A percentile compares a stretch with the other conserved stretches of the same genome.
These are phyloP conservation scores for Eucalyptus shirleyi DNA, from an alignment of 345 rosid species.

Conservation along the genomic window DNA sequence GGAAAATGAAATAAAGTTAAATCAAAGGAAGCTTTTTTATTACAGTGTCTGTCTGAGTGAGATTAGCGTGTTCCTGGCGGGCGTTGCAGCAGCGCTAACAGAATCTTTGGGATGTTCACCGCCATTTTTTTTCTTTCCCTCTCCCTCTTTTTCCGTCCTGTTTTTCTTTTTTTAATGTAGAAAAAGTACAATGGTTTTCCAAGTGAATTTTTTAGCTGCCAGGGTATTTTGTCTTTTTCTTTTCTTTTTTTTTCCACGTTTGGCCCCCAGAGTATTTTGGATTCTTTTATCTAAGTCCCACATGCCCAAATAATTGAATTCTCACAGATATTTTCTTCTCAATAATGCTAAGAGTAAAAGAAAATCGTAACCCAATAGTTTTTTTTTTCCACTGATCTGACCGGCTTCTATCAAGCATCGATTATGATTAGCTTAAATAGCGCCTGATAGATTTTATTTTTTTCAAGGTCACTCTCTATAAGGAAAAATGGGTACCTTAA, in stretches of 20 bases:
- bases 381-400: accelerated
- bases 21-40: background rate
- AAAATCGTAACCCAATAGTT: background rate
- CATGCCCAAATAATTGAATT: background rate
- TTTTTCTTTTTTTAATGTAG: background rate
- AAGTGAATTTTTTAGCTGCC: background rate
- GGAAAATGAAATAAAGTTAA: background rate
- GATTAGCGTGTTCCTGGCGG: background rate
- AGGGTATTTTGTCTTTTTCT: background rate
- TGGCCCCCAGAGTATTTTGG: background rate
- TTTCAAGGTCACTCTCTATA: accelerated
- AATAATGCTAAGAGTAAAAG: background rate
- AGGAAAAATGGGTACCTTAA: background rate
- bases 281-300: background rate
- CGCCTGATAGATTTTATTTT: too few species aligned
- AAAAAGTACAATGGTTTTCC: background rate
- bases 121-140: background rate
- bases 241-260: background rate
- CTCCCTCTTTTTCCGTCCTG: background rate
- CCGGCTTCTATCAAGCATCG: background rate
- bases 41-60: background rate
- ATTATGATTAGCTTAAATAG: background rate
- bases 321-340: background rate
- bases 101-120: background rate
- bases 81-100: background rate